Evolutionary conservation across 495 filamentous ascomycete genomes (phyloP), one percentile per base, ranked within the genome.

Genomic region (Aspergillus sclerotiicarbonarius): DNA sequence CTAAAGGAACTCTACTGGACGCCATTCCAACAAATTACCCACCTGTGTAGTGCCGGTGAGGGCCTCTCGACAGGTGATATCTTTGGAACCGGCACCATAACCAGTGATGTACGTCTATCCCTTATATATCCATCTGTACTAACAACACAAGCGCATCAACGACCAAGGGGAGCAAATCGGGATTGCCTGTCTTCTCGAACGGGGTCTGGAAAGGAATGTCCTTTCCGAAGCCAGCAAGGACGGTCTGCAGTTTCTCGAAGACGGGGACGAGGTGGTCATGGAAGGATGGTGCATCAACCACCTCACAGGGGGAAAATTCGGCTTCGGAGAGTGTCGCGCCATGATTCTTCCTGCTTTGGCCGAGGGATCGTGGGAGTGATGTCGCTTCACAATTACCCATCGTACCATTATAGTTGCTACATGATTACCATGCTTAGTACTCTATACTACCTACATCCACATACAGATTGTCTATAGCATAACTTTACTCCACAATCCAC

Each of bases 1-100:
- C 59, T 69, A 5, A 63, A 63, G n/a, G 56, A 61, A 10, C 58
- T 69, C 4, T 67, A 67, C 45, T 67, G 67, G 67, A 67, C 64
- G 7, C 67, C 67, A 4, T 62, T 56, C 31, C 67, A 69, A 25
- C 62, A 65, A 33, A n/a, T 67, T 8, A 44, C 67, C 1, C 67
- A 70, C 35, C 45, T 65, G 3, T 33, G 60, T 21, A 57, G 51
- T 16, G 62, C 67, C 0, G 65, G 62, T 0, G 62, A 63, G 21
- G 65, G 65, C 4, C 19, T 70, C 0, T 54, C 25, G 4, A 62
- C 65, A 1, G 67, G 67, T 0, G 67, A 70, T 53, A 59, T 67
- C 8, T 57, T 70, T 19, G 67, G 67, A 3, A 70, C 67, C 7
- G 67, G 67, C 19, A 70, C 67, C 0, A 31, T 70, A 4, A 60